phyloP scores from a whole-genome alignment of 2,329 filamentous ascomycete species.

The Paraphoma chrysanthemicola region DNA sequence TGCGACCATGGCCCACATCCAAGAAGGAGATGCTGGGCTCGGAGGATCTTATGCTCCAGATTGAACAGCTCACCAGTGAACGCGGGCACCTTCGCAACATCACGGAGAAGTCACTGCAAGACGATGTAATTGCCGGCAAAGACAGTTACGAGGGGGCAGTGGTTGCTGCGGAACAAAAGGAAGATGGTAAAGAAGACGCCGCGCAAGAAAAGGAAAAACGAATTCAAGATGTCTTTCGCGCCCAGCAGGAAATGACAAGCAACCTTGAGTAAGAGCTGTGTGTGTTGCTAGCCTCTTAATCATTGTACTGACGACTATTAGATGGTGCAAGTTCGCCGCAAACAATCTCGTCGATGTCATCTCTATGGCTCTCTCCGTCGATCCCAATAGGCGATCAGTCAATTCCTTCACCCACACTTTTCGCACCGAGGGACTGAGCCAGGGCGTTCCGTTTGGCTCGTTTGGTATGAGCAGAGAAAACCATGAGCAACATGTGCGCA shows the following conservation, averaged over 20 bases:
- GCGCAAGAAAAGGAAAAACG: conserved; percentile 45
- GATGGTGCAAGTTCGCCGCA: conserved; percentile 40
- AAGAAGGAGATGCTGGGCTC: conserved; percentile 60
- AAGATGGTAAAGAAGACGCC: conserved; percentile 47
- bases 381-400: conserved; percentile 33
- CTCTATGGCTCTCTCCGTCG: conserved; percentile 39
- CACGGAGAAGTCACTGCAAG: conserved; percentile 73
- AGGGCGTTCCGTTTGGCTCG: conserved; percentile 47
- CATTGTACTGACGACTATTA: conserved; percentile 18
- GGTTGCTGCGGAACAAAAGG: conserved; percentile 51
- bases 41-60: conserved; percentile 69
- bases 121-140: conserved; percentile 65
- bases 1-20: conserved; percentile 67
- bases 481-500: conserved; percentile 23
- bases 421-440: conserved; percentile 27
- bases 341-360: conserved; percentile 42
- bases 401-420: conserved; percentile 38
- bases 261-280: conserved; percentile 54
- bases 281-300: conserved; percentile 50
- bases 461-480: conserved; percentile 36
- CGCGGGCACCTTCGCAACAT: conserved; percentile 83
- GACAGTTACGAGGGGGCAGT: conserved; percentile 51
- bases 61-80: conserved; percentile 78
- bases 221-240: conserved; percentile 49
- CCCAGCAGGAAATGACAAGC: conserved; percentile 51